A percentile compares a stretch with the other conserved stretches of the same genome.
These are phyloP conservation scores for Umbilicus rupestris DNA, from an alignment of 164 flowering plant genomes.

Conservation along the genomic window DNA sequence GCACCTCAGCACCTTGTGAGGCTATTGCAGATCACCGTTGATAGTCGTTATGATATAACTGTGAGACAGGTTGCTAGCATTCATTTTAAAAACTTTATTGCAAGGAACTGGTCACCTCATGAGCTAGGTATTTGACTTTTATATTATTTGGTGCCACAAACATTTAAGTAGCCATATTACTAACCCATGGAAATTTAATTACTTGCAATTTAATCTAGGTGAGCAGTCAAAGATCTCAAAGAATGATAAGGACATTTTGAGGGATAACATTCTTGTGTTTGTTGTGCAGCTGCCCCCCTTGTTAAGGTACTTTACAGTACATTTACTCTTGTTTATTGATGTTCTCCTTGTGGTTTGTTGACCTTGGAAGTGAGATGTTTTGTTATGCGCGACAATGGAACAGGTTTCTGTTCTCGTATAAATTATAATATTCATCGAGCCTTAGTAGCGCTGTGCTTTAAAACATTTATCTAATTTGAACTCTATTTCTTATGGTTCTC, in stretches of 20 bases:
- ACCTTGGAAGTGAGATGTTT: too few relatives aligned
- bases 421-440: background rate
- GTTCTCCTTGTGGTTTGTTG: too few relatives aligned
- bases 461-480: background rate
- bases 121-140: slow-evolving; percentile 52
- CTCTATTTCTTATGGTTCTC: too few relatives aligned
- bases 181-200: background rate
- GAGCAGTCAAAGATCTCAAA: slow-evolving; percentile 58
- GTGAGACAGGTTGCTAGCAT: slow-evolving; percentile 93
- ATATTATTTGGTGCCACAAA: background rate
- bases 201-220: slow-evolving; percentile 22
- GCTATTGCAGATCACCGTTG: slow-evolving; percentile 81
- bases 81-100: slow-evolving; percentile 89
- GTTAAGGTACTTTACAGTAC: slow-evolving; percentile 45
- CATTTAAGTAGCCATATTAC: background rate
- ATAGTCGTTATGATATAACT: slow-evolving; percentile 59
- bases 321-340: background rate
- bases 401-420: background rate
- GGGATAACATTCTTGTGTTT: slow-evolving; percentile 69
- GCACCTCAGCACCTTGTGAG: slow-evolving; percentile 90
- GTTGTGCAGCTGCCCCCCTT: slow-evolving; percentile 69
- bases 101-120: slow-evolving; percentile 78
- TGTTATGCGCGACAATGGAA: too few relatives aligned
- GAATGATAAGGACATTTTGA: slow-evolving; percentile 68
- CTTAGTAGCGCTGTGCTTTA: background rate